Evolutionary conservation across 2,329 filamentous ascomycete genomes (phyloP).

Genomic region (Diplocarpon mali): DNA sequence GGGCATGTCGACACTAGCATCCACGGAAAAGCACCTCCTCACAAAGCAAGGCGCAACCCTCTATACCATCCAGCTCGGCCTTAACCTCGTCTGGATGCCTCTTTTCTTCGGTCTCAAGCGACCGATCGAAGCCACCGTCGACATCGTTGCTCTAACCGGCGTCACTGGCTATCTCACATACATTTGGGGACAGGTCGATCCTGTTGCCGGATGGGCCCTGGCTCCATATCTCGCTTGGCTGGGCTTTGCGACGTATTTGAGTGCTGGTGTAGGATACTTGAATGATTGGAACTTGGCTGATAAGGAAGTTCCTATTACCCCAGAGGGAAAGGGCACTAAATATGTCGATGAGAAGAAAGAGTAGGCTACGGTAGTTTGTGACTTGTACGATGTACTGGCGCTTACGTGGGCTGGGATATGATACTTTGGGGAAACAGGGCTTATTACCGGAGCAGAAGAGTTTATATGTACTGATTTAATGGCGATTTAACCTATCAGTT

Average conservation of each 20-base stretch:
- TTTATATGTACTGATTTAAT: no score
- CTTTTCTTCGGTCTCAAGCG: conserved; percentile 75
- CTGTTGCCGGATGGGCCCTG: conserved; percentile 60
- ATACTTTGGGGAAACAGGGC: background rate
- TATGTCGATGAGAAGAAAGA: conserved; percentile 25
- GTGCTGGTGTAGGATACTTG: conserved; percentile 53
- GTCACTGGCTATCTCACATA: conserved; percentile 64
- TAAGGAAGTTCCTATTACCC: conserved; percentile 22
- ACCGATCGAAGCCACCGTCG: conserved; percentile 62
- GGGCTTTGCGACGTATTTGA: conserved; percentile 78
- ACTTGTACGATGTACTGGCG: background rate
- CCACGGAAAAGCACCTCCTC: conserved; percentile 16
- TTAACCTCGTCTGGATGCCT: conserved; percentile 87
- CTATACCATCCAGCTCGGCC: conserved; percentile 73
- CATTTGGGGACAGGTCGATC: conserved; percentile 65
- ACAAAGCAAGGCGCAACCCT: conserved; percentile 63
- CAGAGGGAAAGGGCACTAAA: conserved; percentile 22
- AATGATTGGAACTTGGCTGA: conserved; percentile 53
- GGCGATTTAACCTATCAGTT: no score
- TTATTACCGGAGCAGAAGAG: no score
- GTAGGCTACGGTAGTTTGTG: background rate
- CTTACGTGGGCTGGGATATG: background rate
- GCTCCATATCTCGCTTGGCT: conserved; percentile 81
- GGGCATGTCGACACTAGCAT: conserved; percentile 41
- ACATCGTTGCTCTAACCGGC: conserved; percentile 63